Evolutionary conservation across 306 rosid genomes (phyloP).

Genomic region (Clitoria ternatea): DNA sequence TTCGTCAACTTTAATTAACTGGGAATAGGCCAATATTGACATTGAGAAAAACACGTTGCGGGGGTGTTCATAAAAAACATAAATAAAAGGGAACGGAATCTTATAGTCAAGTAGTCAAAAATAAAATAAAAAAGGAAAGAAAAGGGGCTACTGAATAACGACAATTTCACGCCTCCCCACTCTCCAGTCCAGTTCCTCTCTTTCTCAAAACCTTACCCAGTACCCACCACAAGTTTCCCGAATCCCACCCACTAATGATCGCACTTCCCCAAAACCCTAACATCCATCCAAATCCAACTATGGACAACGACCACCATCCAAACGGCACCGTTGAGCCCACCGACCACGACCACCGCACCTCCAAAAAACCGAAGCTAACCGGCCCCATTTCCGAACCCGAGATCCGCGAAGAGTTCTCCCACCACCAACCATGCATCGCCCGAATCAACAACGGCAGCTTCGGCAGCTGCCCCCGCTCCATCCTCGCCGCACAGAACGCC

Average conservation of each 20-base stretch:
- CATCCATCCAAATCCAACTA: background rate
- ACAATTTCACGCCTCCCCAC: background rate
- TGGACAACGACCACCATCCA: slow-evolving; percentile 38
- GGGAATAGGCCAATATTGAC: too few species aligned
- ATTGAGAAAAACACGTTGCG: too few species aligned
- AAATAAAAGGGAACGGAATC: too few species aligned
- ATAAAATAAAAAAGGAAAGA: too few species aligned
- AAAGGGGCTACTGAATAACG: too few species aligned
- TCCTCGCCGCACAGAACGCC: slow-evolving; percentile 37
- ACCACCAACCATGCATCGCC: slow-evolving; percentile 44
- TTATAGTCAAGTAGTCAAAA: too few species aligned
- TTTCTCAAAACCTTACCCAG: too few species aligned
- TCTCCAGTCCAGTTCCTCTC: too few species aligned
- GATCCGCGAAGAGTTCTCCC: slow-evolving; percentile 44
- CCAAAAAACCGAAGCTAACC: slow-evolving; percentile 27
- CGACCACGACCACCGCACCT: background rate
- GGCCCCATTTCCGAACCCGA: slow-evolving; percentile 26
- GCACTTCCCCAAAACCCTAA: slow-evolving; percentile 10
- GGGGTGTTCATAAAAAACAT: too few species aligned
- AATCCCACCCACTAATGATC: background rate
- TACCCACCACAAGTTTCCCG: too few species aligned
- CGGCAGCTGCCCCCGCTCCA: slow-evolving; percentile 58
- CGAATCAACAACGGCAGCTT: slow-evolving; percentile 66
- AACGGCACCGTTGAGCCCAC: slow-evolving; percentile 25
- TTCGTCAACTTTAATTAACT: too few species aligned